Conservation (phyloP, 345 rosid species). For the Linum lewisii region DNA sequence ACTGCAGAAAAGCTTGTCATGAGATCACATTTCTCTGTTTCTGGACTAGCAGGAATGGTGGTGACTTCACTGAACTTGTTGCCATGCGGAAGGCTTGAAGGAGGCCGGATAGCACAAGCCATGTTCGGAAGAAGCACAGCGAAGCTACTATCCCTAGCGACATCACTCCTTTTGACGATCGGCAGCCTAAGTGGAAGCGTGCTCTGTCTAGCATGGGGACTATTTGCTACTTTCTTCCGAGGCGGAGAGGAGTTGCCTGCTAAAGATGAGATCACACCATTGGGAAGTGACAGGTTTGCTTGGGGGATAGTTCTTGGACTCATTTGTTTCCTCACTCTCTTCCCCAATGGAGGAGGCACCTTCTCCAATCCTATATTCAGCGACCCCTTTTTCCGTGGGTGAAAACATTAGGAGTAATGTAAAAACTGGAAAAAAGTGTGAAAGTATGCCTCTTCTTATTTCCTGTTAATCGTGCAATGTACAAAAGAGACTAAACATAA, state of each 20-base stretch:
- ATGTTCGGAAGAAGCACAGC: constrained; percentile 89
- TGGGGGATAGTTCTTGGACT: constrained; percentile 84
- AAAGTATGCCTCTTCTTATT: too few relatives aligned
- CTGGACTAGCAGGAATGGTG: constrained; percentile 62
- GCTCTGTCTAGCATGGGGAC: constrained; percentile 81
- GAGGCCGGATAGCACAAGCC: constrained; percentile 91
- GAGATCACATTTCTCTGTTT: neutral
- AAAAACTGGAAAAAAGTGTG: too few relatives aligned
- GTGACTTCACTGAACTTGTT: constrained; percentile 82
- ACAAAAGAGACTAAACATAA: too few relatives aligned
- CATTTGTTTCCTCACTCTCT: constrained; percentile 83
- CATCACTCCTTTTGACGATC: constrained; percentile 64
- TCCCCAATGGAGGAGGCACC: constrained; percentile 86
- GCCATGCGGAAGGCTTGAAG: constrained; percentile 94
- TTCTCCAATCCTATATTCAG: constrained; percentile 67
- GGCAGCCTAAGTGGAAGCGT: constrained; percentile 89
- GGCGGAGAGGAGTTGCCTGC: constrained; percentile 90
- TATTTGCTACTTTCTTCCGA: constrained; percentile 83
- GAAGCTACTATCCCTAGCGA: constrained; percentile 50
- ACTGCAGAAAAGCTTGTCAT: neutral
- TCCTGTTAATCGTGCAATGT: too few relatives aligned
- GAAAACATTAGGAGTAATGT: neutral
- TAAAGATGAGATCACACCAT: constrained; percentile 71
- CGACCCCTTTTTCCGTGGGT: constrained; percentile 70
- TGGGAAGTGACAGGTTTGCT: constrained; percentile 61